Base-by-base conservation (phyloP, 2,329 filamentous ascomycete genomes). In the Exophiala calicioides region DNA sequence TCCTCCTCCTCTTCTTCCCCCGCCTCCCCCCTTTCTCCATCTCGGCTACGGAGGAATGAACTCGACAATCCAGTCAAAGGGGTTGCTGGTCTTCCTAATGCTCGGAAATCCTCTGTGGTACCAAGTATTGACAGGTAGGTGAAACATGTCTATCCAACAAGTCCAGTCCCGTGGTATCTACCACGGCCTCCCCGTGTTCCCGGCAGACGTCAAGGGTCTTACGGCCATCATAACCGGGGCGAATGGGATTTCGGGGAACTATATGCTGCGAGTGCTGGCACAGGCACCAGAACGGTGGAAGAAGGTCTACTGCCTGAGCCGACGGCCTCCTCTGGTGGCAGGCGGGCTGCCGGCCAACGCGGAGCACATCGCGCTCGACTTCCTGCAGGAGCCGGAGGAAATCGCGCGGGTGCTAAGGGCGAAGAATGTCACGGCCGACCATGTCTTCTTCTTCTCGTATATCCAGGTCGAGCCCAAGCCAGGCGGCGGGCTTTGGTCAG, bases 381-480 rank as follows among this genome's bases (percentile, higher is more conserved):
- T 27, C 24, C 24, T 27, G 7, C 7, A 27, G 7, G 24, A 27
- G 24, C 12, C 68, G 2, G 65, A 71, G 47, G 66, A 73, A 50
- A 64, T 68, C 21, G 63, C 60, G 3, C 37, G 46, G 10, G 33
- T 56, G 4, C 43, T 65, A 42, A 49, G 53, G 20, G 54, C 60
- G 23, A 48, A 57, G 23, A 57, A 56, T 7, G 50, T 65, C 26
- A 55, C 59, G 39, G 61, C 60, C 2, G 72, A 73, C 47, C 68
- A 78, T 53, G 64, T 77, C 15, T 79, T 78, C 61, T 79, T 77
- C 63, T 78, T 72, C 50, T 72, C 73, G 2, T 79, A 79, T 63
- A 65, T 77, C 20, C 76, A 79, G 52, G 68, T 68, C 0, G 59
- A 68, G 19, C 74, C 74, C 0, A 73, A 72, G 47, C 60, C 66